These are phyloP conservation scores for Tylopilus subfusipes DNA, from an alignment of 768 basidiomycete genomes.

Conservation along the genomic window DNA sequence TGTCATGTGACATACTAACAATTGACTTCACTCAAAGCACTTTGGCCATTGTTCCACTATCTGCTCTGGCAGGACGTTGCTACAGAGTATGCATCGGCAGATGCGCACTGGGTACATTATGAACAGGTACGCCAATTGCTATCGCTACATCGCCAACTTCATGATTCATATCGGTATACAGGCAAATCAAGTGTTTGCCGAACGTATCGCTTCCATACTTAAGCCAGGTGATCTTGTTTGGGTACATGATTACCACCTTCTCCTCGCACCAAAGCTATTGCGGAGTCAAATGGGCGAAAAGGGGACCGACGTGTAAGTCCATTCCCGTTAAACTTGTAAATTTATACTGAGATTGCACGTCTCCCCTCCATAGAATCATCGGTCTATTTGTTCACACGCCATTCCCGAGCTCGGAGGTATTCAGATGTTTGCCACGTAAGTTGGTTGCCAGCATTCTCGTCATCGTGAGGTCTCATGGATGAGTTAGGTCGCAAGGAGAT, in stretches of 20 bases:
- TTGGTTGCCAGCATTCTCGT: slow-evolving; percentile 10
- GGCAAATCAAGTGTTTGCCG: slow-evolving; percentile 83
- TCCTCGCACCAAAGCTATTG: slow-evolving; percentile 84
- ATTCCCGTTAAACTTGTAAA: background rate
- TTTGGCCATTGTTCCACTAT: slow-evolving; percentile 99
- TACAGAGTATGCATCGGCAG: slow-evolving; percentile 82
- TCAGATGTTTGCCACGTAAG: slow-evolving; percentile 87
- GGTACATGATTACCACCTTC: slow-evolving; percentile 95
- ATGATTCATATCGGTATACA: slow-evolving; percentile 36
- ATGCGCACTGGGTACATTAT: slow-evolving; percentile 59
- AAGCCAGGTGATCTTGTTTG: slow-evolving; percentile 88
- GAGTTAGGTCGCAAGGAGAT: slow-evolving; percentile 83
- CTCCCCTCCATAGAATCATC: slow-evolving; percentile 40
- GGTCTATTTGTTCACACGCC: slow-evolving; percentile 98
- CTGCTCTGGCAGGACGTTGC: slow-evolving; percentile 97
- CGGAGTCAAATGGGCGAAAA: slow-evolving; percentile 54
- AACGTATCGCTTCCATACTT: slow-evolving; percentile 70
- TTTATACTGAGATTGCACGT: background rate
- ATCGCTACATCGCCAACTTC: background rate
- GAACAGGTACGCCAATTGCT: slow-evolving; percentile 19
- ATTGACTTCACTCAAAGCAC: slow-evolving; percentile 45
- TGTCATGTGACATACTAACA: slow-evolving; percentile 7
- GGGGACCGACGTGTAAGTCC: slow-evolving; percentile 25
- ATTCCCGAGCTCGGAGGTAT: slow-evolving; percentile 95
- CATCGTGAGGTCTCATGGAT: slow-evolving; percentile 1